phyloP scores from a whole-genome alignment of 2,329 filamentous ascomycete species.

The Hyphodiscus sp. region DNA sequence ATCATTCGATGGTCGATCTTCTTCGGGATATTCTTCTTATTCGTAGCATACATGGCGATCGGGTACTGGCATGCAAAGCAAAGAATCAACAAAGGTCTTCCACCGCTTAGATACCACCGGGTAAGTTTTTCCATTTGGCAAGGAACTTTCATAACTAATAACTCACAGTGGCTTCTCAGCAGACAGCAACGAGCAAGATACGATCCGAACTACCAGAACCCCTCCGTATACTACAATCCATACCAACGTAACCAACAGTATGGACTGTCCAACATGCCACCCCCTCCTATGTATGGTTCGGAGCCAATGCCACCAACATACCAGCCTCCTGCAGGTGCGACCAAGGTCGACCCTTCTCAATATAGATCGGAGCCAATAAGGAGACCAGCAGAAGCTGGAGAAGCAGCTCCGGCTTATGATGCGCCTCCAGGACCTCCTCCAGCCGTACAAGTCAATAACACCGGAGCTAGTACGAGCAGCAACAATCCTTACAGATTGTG shows the following conservation, averaged over 20 bases:
- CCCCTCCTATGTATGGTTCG: conserved; percentile 48
- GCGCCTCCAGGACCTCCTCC: conserved; percentile 46
- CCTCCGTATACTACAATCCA: conserved; percentile 34
- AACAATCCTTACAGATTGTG: conserved; percentile 30
- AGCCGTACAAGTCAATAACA: conserved; percentile 26
- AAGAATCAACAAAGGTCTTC: conserved; percentile 58
- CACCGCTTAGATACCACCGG: conserved; percentile 64
- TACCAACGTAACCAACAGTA: conserved; percentile 34
- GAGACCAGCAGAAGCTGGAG: conserved; percentile 22
- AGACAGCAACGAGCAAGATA: conserved; percentile 24
- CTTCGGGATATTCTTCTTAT: conserved; percentile 49
- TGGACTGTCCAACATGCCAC: conserved; percentile 47
- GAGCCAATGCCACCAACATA: conserved; percentile 49
- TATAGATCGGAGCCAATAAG: conserved; percentile 29
- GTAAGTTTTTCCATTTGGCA: conserved; percentile 36
- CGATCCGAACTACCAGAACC: conserved; percentile 41
- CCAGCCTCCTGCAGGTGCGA: conserved; percentile 41
- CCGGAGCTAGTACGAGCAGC: conserved; percentile 25
- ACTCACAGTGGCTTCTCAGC: conserved; percentile 27
- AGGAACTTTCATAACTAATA: conserved; percentile 10
- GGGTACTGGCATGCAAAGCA: conserved; percentile 65
- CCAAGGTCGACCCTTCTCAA: conserved; percentile 50
- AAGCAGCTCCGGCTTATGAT: conserved; percentile 33
- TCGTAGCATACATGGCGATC: conserved; percentile 57
- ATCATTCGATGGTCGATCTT: conserved; percentile 66